These are phyloP conservation scores for Ambrosia artemisiifolia DNA, from an alignment of 129 eudicot species.

Conservation along the genomic window DNA sequence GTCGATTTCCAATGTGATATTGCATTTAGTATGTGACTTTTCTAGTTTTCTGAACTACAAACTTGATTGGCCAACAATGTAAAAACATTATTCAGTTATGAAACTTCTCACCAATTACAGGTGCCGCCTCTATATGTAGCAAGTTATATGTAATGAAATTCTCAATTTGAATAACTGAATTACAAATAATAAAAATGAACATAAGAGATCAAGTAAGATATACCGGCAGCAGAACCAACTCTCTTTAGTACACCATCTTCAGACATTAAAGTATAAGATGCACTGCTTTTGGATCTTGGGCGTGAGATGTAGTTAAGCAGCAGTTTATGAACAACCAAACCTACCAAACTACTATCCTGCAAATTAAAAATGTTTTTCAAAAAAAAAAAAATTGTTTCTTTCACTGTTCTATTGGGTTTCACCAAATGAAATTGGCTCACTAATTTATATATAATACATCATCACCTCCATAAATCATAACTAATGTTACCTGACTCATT, in stretches of 20 bases:
- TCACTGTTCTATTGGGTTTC: neutral
- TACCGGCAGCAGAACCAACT: constrained; percentile 96
- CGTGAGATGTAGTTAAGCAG: constrained; percentile 64
- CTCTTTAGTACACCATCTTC: constrained; percentile 87
- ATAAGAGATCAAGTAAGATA: constrained; percentile 20
- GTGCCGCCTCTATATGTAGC: constrained; percentile 5
- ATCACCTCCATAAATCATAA: no score
- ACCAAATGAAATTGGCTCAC: neutral
- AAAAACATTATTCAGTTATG: neutral
- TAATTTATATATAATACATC: no score
- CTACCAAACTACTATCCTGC: constrained; percentile 72
- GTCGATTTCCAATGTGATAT: no score
- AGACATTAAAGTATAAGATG: constrained; percentile 51
- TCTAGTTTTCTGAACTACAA: no score
- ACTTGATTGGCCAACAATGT: constrained; percentile 11
- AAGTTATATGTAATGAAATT: constrained; percentile 1
- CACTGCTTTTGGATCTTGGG: constrained; percentile 43
- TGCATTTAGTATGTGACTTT: no score
- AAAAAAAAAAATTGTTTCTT: neutral
- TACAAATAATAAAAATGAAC: no score
- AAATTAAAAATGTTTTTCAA: neutral
- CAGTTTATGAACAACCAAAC: constrained; percentile 59
- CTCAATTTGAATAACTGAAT: no score
- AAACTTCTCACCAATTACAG: neutral
- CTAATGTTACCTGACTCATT: constrained; percentile 62